Evolutionary conservation across 1,284 basidiomycete genomes (phyloP).

Genomic region (Ganoderma lucidum): DNA sequence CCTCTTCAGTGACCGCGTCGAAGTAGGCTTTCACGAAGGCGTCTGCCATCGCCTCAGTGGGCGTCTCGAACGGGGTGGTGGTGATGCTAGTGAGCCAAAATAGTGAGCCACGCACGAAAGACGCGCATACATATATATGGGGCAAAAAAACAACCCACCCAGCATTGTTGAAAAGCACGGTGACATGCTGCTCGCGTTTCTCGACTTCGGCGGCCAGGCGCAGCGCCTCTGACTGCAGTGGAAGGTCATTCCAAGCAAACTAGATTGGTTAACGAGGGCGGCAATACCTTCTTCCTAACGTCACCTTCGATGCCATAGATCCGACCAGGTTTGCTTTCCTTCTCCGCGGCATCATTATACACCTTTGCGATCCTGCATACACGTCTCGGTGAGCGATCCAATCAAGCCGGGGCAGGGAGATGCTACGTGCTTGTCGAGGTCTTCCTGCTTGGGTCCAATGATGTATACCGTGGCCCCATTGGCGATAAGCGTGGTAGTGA

Average conservation of each 20-base stretch:
- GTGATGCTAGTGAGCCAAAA: not conserved
- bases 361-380: conserved; percentile 42
- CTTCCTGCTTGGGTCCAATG: conserved; percentile 52
- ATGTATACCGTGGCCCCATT: conserved; percentile 61
- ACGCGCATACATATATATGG: not conserved
- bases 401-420: not conserved
- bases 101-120: not conserved
- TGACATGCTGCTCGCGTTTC: conserved; percentile 50
- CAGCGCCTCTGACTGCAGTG: conserved; percentile 50
- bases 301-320: conserved; percentile 55
- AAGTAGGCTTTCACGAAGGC: conserved; percentile 51
- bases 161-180: conserved; percentile 52
- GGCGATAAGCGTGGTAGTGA: conserved; percentile 52
- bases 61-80: conserved; percentile 44
- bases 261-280: not conserved
- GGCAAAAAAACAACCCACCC: conserved; percentile 36
- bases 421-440: conserved; percentile 48
- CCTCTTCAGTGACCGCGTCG: conserved; percentile 48
- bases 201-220: conserved; percentile 53
- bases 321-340: conserved; percentile 43
- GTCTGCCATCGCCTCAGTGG: conserved; percentile 45
- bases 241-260: not conserved
- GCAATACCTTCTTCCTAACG: conserved; percentile 51
- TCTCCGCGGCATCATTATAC: conserved; percentile 51
- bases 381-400: not conserved